phyloP scores from a whole-genome alignment of 768 basidiomycete species.

The Amanita exitialis region DNA sequence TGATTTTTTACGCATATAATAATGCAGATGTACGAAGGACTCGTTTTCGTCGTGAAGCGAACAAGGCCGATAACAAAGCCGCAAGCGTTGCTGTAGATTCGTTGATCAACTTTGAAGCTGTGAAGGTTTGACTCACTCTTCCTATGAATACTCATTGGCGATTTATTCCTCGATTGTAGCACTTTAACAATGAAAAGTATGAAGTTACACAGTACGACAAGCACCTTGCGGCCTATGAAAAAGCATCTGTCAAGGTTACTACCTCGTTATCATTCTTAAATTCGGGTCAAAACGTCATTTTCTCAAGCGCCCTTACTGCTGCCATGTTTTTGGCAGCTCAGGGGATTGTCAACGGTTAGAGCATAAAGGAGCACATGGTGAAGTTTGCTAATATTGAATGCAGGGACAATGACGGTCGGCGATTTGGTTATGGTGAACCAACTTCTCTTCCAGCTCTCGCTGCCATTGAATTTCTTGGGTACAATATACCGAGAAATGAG shows the following conservation, averaged over 20 bases:
- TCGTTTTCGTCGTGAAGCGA: conserved; percentile 87
- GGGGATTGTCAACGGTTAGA: conserved; percentile 80
- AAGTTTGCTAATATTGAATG: neutral
- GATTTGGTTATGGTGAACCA: conserved; percentile 99
- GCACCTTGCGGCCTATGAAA: conserved; percentile 79
- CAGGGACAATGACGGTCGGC: conserved; percentile 96
- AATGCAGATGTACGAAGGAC: conserved; percentile 40
- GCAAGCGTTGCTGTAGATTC: conserved; percentile 92
- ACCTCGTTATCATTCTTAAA: conserved; percentile 91
- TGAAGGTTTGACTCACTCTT: conserved; percentile 55
- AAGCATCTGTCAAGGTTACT: conserved; percentile 88
- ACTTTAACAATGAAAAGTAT: conserved; percentile 95
- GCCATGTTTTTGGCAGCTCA: conserved; percentile 97
- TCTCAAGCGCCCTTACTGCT: conserved; percentile 83
- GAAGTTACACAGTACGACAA: conserved; percentile 91
- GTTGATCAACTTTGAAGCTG: conserved; percentile 96
- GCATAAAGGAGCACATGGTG: neutral
- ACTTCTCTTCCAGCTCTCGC: conserved; percentile 91
- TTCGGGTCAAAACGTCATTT: conserved; percentile 95
- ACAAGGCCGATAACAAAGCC: conserved; percentile 93
- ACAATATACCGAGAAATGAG: conserved; percentile 96
- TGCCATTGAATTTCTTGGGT: conserved; percentile 95
- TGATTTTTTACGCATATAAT: neutral
- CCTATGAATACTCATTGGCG: conserved; percentile 2
- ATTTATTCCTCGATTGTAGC: conserved; percentile 32